Evolutionary conservation across 352 stramenopile genomes (phyloP), one percentile per base, ranked within the genome.

Genomic region (Phytophthora megakarya): DNA sequence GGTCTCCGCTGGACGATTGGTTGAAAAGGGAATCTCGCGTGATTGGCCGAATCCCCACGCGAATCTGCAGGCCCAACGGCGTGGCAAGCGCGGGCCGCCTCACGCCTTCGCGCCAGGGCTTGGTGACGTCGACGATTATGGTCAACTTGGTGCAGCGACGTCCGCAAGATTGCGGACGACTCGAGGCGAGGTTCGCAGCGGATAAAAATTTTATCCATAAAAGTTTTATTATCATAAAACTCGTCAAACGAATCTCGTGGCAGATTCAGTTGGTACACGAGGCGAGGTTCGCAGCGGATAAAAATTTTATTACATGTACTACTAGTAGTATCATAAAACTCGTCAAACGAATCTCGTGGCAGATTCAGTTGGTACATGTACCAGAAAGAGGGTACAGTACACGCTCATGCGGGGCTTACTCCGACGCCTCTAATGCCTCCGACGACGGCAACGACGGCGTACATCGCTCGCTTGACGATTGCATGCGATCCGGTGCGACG

Each of bases 231-330:
- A n/a, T n/a, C n/a, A n/a, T n/a, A n/a, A n/a, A 32, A 22, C 40
- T 42, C 49, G 32, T 64, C 56, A 65, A 65, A 54, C 60, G 60
- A 68, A 63, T 67, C 49, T 39, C 11, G 9, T 35, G 38, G 43
- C 22, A 48, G 46, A 66, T 25, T 15, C 22, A 3, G 18, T n/a
- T n/a, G n/a, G n/a, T n/a, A 11, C 26, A 51, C 8, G 18, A 52
- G 18, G 52, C 47, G 35, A n/a, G n/a, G n/a, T n/a, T n/a, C n/a
- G n/a, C n/a, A n/a, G n/a, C n/a, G n/a, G n/a, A n/a, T n/a, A n/a
- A n/a, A n/a, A n/a, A n/a, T n/a, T n/a, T n/a, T n/a, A n/a, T n/a
- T n/a, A n/a, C n/a, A n/a, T n/a, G n/a, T n/a, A n/a, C n/a, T n/a
- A n/a, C n/a, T n/a, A n/a, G n/a, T n/a, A n/a, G n/a, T n/a, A n/a